Conservation (phyloP, 306 rosid genomes). For the Cucurbita argyrosperma region DNA sequence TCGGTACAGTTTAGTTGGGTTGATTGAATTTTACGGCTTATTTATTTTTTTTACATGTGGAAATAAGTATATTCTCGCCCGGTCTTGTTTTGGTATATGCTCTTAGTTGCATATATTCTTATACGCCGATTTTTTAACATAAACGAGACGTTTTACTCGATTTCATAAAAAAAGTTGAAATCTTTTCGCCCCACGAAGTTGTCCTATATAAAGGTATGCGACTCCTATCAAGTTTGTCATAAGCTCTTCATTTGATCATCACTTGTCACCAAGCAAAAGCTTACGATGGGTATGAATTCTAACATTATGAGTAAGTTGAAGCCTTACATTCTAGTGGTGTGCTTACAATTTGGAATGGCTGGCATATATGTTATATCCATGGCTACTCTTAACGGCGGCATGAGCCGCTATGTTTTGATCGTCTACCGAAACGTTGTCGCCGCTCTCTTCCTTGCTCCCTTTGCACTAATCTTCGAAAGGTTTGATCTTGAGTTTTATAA, state of each 20-base stretch:
- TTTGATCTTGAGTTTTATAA: background rate
- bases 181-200: too few species aligned
- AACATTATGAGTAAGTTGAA: slow-evolving; percentile 19
- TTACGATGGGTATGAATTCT: background rate
- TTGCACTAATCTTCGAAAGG: slow-evolving; percentile 55
- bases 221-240: background rate
- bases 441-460: slow-evolving; percentile 44
- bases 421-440: slow-evolving; percentile 54
- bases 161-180: too few species aligned
- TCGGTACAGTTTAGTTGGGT: too few species aligned
- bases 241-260: background rate
- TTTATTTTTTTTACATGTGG: too few species aligned
- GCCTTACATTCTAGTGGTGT: slow-evolving; percentile 43
- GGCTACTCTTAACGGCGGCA: slow-evolving; percentile 42
- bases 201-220: background rate
- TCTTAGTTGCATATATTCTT: too few species aligned
- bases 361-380: slow-evolving; percentile 35
- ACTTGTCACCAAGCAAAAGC: background rate
- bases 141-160: too few species aligned
- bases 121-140: too few species aligned
- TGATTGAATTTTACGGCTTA: too few species aligned
- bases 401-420: slow-evolving; percentile 48
- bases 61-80: too few species aligned
- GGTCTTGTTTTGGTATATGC: too few species aligned
- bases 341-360: slow-evolving; percentile 46